Base-by-base conservation (phyloP, 2,329 filamentous ascomycete species). In the Penicillium sp. region DNA sequence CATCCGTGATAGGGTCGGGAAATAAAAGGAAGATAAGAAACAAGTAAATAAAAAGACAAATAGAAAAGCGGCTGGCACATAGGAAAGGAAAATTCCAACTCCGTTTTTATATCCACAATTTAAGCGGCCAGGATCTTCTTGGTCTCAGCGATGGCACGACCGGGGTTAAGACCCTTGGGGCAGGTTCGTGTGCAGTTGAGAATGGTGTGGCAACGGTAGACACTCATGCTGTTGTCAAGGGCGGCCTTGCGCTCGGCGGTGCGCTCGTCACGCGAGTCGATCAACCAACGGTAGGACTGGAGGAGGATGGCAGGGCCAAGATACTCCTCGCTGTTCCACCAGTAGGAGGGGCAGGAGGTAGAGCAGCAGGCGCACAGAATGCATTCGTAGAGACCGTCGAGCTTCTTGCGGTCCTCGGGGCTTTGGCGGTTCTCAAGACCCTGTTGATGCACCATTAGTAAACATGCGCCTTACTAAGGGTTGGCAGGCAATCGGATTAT, bases 261-360 rank as follows among this genome's bases (percentile, higher is more conserved):
- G 77, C 85, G 87, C 85, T 97, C 89, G 75, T 99, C 94, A 77
- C 94, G 89, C 42, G 90, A 95, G 76, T 99, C 94, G 72, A 88
- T 89, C 65, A 99, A 83, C 94, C 94, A 99, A 73, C 93, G 87
- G 86, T 97, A 99, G 8, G 92, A 96, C 81, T 99, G 94, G 65
- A 99, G 86, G 51, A 99, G 89, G 58, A 99, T 90, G 65, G 94
- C 94, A 57, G 94, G 94, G 61, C 94, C 94, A 49, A 99, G 90
- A 81, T 99, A 99, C 78, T 97, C 92, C 80, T 97, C 92, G 67
- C 89, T 87, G 83, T 99, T 99, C 94, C 94, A 99, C 94, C 94
- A 99, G 84, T 99, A 99, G 18, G 92, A 97, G n/a, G 94, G 94
- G 84, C 94, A 99, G 45, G 93, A 96, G 22, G 94, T 99, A 65